Percentiles rank a stretch among this genome's conserved stretches.
phyloP scores from a whole-genome alignment of 1,139 yeast genomes.

The Yamadazyma songkhlaensis region DNA sequence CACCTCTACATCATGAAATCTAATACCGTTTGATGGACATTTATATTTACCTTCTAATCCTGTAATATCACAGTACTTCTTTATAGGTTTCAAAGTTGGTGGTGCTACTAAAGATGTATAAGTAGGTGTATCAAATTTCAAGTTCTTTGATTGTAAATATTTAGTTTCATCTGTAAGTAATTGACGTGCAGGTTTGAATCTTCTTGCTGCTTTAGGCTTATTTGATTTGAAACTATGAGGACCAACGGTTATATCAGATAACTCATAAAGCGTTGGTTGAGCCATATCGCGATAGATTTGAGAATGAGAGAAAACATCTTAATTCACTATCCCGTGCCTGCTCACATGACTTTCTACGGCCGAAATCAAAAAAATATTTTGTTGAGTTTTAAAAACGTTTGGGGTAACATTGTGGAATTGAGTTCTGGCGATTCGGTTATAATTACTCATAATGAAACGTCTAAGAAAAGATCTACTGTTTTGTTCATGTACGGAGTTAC shows the following conservation, averaged over 20 bases:
- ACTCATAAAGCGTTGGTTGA: conserved; percentile 8
- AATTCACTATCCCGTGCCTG: too few species aligned
- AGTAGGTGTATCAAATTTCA: conserved; percentile 51
- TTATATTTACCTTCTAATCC: conserved; percentile 80
- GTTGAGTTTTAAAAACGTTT: too few species aligned
- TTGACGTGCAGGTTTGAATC: conserved; percentile 78
- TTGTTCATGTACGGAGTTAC: too few species aligned
- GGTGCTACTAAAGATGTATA: conserved; percentile 75
- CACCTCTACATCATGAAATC: conserved; percentile 83
- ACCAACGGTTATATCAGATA: conserved; percentile 42
- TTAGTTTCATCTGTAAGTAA: conserved; percentile 74
- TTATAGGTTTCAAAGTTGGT: conserved; percentile 78
- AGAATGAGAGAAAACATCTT: too few species aligned
- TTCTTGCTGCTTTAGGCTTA: conserved; percentile 33
- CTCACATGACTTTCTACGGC: too few species aligned
- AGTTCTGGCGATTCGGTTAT: too few species aligned
- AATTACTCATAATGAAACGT: too few species aligned
- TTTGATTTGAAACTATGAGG: conserved; percentile 48
- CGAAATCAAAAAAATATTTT: too few species aligned
- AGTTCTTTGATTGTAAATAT: conserved; percentile 44
- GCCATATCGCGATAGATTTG: too few species aligned
- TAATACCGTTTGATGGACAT: conserved; percentile 70
- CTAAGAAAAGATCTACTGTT: too few species aligned
- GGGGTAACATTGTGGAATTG: too few species aligned
- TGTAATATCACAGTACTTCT: conserved; percentile 90